Evolutionary conservation across 2,329 filamentous ascomycete genomes (phyloP), one percentile per base, ranked within the genome.

Genomic region (Leptodontidium sp.): DNA sequence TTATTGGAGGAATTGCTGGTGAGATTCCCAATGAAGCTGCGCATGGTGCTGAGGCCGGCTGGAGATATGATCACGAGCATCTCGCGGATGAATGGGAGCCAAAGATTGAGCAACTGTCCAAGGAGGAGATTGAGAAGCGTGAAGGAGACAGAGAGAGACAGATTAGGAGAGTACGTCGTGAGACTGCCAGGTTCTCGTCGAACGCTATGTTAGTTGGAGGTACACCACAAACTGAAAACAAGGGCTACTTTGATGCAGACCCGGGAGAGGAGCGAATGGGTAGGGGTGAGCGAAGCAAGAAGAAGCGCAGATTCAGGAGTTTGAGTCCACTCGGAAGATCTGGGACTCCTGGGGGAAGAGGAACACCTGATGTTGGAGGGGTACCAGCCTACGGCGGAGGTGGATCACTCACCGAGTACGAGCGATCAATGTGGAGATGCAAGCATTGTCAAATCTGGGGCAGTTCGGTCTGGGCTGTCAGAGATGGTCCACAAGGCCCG

Each of bases 71-170:
- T 73, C 93, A 93, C 2, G 96, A 98, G 77, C 91, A 93, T 68
- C 85, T 98, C 3, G 94, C 88, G 8, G 91, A 93, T 72, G 90
- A 92, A 70, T 96, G 93, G 93, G 92, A 94, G 77, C 91, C 93
- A 7, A 93, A 92, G 82, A 85, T 96, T 9, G 93, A 95, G 79
- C 85, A 87, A 0, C 82, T 99, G 1, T 94, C 91, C 49, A 97
- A 97, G 75, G 96, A 99, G 75, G 96, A 99, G 78, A 98, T 99
- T 65, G 96, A 99, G 81, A 97, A 97, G 82, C 89, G 96, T 35
- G 96, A 99, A 80, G 93, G 93, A 63, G 96, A 99, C 78, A 88
- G 96, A 52, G 96, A 99, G 80, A 86, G 96, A 66, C 93, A 98
- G 80, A 91, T 98, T 49, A 87, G 96, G 68, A 87, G 96, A 68